Conservation (phyloP, 768 basidiomycete species). For the Sporobolomyces phaffii region DNA sequence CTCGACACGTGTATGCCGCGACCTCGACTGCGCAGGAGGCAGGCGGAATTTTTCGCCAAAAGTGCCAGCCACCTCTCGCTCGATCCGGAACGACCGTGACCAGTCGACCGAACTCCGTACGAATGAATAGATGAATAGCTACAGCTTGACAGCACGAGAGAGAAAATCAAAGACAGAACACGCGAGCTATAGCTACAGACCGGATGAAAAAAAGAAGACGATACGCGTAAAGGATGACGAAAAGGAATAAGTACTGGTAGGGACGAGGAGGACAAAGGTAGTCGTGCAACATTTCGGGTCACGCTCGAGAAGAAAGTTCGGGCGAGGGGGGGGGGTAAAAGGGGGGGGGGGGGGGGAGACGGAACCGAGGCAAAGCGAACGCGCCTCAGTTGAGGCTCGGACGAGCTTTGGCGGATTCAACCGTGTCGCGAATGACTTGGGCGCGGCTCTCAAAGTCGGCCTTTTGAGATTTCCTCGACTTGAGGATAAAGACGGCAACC, state of each 20-base stretch:
- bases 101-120: too few relatives aligned
- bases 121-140: too few relatives aligned
- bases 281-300: too few relatives aligned
- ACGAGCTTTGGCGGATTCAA: not conserved
- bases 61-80: too few relatives aligned
- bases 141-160: too few relatives aligned
- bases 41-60: too few relatives aligned
- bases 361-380: not conserved
- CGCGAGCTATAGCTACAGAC: not conserved
- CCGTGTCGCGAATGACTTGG: not conserved
- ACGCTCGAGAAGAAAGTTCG: not conserved
- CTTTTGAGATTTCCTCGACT: not conserved
- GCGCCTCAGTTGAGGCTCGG: not conserved
- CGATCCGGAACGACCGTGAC: too few relatives aligned
- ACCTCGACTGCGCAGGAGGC: too few relatives aligned
- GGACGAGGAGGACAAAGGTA: not conserved
- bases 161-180: not conserved
- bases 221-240: not conserved
- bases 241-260: not conserved
- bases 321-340: not conserved
- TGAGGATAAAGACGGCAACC: constrained; percentile 3
- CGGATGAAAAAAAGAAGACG: not conserved
- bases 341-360: too few relatives aligned
- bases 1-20: too few relatives aligned
- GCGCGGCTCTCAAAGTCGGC: constrained; percentile 18